Percentiles rank a stretch among this genome's conserved stretches.
phyloP scores from a whole-genome alignment of 2,329 filamentous ascomycete genomes.

The Monilinia fructigena region DNA sequence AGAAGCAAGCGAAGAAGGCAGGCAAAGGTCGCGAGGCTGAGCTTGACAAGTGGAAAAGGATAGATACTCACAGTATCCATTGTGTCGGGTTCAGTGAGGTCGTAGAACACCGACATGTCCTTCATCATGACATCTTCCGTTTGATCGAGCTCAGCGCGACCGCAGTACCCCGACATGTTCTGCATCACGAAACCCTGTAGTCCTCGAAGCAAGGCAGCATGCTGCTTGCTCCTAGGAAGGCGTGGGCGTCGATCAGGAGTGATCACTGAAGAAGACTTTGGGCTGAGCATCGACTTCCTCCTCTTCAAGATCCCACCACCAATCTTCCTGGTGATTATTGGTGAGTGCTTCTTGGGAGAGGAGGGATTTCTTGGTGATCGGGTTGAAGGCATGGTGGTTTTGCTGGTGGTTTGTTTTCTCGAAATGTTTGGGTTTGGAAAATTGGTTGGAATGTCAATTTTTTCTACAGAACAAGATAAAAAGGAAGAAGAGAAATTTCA shows the following conservation, averaged over 20 bases:
- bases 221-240: neutral
- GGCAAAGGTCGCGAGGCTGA: neutral
- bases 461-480: neutral
- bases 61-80: slow-evolving; percentile 15
- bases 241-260: slow-evolving; percentile 2
- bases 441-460: neutral
- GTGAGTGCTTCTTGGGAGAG: neutral
- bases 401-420: neutral
- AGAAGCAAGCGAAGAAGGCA: neutral
- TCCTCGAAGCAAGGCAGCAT: neutral
- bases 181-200: neutral
- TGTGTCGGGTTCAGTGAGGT: neutral
- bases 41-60: neutral
- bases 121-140: neutral
- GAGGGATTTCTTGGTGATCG: neutral
- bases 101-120: neutral
- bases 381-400: slow-evolving; percentile 2
- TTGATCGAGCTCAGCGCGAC: neutral
- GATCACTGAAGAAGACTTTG: neutral
- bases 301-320: slow-evolving; percentile 5
- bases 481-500: neutral
- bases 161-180: neutral
- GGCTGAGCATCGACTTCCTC: neutral
- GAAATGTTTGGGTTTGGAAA: neutral
- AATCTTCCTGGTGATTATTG: neutral